Evolutionary conservation across 208 protist genomes (phyloP), one percentile per base, ranked within the genome.

Genomic region (Acanthamoeba culbertsoni): DNA sequence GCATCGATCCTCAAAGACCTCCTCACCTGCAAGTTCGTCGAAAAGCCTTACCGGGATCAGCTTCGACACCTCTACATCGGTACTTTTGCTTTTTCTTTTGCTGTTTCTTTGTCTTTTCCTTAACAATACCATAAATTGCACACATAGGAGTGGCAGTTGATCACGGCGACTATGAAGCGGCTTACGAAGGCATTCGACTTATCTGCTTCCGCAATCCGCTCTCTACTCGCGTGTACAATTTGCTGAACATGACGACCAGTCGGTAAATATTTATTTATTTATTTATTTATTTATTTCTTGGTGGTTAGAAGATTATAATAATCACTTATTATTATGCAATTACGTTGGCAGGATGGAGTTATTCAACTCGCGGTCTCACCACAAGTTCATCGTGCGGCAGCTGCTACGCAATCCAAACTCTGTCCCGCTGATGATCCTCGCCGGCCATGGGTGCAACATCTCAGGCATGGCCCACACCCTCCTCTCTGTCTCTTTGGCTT

Each of bases 351-450:
- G 82, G 12, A 68, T 90, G 82, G 82, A 53, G 2, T 18, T 23
- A 8, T 59, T 68, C 53, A 90, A 90, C 42, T 90, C 82, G 35
- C 14, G 55, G 31, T 65, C 55, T 0, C 28, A 90, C 42, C 82
- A 90, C 55, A 90, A 90, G 82, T 90, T 90, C 55, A 65, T 90
- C 37, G 55, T 90, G 37, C 46, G 82, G 0, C 53, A 90, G 33
- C 53, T 90, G n/a, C 82, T 90, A 5, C 46, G 55, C 33, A 90
- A 33, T 53, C 82, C 82, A 26, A 59, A 90, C 82, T 68, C 46
- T 16, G 53, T 90, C 5, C 82, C 82, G n/a, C 82, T 59, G 10
- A 59, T 90, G 53, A 59, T 90, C 35, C 51, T 90, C 35, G 82
- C 55, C 33, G 82, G 82, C 55, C 82, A 90, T 12, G 82, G 65